A percentile compares a stretch with the other conserved stretches of the same genome.
Evolutionary conservation across 257 asterid genomes (phyloP).

Genomic region (Scutellaria minor): DNA sequence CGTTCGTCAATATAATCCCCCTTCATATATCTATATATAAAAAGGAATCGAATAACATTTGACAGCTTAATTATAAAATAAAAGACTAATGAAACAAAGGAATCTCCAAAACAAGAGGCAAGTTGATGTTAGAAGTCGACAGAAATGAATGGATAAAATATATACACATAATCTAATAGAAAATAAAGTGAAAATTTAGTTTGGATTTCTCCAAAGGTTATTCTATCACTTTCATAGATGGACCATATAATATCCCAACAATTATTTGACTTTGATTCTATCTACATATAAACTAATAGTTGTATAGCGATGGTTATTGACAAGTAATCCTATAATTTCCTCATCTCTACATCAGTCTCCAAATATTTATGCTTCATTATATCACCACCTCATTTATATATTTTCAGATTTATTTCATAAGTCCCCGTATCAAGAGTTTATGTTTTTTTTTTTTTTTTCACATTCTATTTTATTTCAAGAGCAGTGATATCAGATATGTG

Average conservation of each 20-base stretch:
- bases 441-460: neutral
- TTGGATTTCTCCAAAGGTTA: slow-evolving; percentile 31
- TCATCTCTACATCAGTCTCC: slow-evolving; percentile 28
- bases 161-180: too few species aligned
- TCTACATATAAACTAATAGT: slow-evolving; percentile 3
- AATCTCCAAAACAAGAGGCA: slow-evolving; percentile 44
- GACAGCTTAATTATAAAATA: neutral
- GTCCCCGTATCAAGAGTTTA: neutral
- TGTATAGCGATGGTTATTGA: neutral
- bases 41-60: neutral
- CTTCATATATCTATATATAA: too few species aligned
- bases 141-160: neutral
- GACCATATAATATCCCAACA: slow-evolving; percentile 37
- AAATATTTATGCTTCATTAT: slow-evolving; percentile 33
- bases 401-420: neutral
- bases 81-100: slow-evolving; percentile 9
- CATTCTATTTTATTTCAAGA: neutral
- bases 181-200: slow-evolving; percentile 22
- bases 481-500: too few species aligned
- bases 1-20: too few species aligned
- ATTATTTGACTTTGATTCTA: slow-evolving; percentile 38
- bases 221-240: slow-evolving; percentile 39
- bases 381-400: neutral
- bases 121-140: slow-evolving; percentile 33
- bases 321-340: neutral